Evolutionary conservation across 768 basidiomycete genomes (phyloP).

Genomic region (Tephrocybe sp.): DNA sequence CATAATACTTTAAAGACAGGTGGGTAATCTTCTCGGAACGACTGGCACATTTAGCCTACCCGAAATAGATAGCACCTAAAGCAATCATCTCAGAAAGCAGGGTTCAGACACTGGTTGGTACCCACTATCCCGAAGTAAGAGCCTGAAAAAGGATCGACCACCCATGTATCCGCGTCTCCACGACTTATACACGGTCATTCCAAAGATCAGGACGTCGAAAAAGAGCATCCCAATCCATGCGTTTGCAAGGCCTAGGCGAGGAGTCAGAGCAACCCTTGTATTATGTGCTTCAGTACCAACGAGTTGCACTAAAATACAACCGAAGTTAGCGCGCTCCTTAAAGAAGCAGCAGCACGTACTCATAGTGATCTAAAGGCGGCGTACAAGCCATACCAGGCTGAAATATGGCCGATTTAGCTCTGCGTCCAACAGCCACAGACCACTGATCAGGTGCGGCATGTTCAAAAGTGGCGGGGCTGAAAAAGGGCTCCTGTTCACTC

Average conservation of each 20-base stretch:
- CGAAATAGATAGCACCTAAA: constrained; percentile 39
- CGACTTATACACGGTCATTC: constrained; percentile 40
- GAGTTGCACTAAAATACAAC: constrained; percentile 13
- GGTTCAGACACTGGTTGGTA: background rate
- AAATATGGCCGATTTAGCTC: background rate
- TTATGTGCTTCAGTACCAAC: constrained; percentile 6
- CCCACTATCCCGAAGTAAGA: constrained; percentile 43
- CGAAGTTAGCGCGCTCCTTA: background rate
- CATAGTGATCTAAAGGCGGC: background rate
- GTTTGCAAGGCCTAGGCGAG: constrained; percentile 29
- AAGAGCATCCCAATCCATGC: constrained; percentile 39
- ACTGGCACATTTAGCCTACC: too few relatives aligned
- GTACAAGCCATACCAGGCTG: background rate
- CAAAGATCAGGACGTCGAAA: constrained; percentile 40
- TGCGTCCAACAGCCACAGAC: background rate
- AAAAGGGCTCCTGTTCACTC: background rate
- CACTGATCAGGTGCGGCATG: background rate
- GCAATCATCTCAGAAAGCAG: background rate
- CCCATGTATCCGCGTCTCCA: constrained; percentile 21
- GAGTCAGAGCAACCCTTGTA: background rate
- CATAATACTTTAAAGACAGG: constrained; percentile 22
- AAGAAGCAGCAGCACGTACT: background rate
- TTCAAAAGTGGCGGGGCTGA: background rate
- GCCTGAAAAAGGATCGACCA: constrained; percentile 23
- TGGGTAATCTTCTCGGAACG: too few relatives aligned